A percentile compares a stretch with the other conserved stretches of the same genome.
Evolutionary conservation across 148 eudicot species (phyloP).

Genomic region (Rhododendron vialii): DNA sequence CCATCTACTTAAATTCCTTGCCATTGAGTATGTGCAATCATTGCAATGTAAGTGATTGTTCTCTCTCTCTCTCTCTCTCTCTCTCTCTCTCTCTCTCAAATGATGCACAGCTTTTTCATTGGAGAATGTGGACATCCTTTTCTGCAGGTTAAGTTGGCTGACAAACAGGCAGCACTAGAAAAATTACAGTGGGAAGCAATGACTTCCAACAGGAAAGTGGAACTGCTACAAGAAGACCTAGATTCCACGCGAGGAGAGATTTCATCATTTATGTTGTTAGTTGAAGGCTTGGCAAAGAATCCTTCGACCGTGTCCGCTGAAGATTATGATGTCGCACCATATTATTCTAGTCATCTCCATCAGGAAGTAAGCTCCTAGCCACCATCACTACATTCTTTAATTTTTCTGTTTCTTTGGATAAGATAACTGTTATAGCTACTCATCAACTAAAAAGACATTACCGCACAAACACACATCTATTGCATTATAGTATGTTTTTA

Average conservation of each 20-base stretch:
- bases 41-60: not conserved
- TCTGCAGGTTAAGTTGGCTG: slow-evolving; percentile 75
- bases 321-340: slow-evolving; percentile 59
- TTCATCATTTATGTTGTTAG: slow-evolving; percentile 51
- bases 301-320: slow-evolving; percentile 22
- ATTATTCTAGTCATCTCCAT: slow-evolving; percentile 32
- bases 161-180: slow-evolving; percentile 86
- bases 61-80: not conserved
- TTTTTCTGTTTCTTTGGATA: not conserved
- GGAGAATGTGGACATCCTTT: not conserved
- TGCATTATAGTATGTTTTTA: not conserved
- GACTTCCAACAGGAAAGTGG: slow-evolving; percentile 68
- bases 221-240: slow-evolving; percentile 68
- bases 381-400: not conserved
- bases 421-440: not conserved
- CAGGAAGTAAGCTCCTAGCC: slow-evolving; percentile 48
- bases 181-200: slow-evolving; percentile 87
- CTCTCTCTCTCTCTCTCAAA: not conserved
- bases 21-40: not conserved
- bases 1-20: not conserved
- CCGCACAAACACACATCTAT: not conserved
- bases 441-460: not conserved
- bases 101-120: not conserved
- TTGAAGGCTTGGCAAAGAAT: slow-evolving; percentile 63
- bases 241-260: slow-evolving; percentile 52